phyloP scores from a whole-genome alignment of 257 asterid genomes.

The Solanum gracilifrons region DNA sequence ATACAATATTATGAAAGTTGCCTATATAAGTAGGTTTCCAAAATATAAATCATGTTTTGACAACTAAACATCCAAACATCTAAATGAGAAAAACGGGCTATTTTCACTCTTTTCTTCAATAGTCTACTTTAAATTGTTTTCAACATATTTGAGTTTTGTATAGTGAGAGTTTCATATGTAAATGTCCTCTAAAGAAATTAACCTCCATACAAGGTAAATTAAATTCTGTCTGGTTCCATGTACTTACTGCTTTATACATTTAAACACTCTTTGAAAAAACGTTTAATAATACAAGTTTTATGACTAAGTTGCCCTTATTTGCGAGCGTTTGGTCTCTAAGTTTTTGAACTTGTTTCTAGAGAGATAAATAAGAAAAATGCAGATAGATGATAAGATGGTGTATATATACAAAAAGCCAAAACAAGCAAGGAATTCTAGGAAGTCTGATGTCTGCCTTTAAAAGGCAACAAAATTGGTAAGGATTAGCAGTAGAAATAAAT shows the following conservation, averaged over 20 bases:
- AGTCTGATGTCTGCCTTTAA: background rate
- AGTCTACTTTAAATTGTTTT: background rate
- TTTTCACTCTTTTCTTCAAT: background rate
- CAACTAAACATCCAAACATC: background rate
- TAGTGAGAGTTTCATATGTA: background rate
- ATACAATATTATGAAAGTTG: background rate
- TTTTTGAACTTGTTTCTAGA: background rate
- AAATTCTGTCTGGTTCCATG: background rate
- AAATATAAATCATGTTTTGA: background rate
- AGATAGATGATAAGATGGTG: background rate
- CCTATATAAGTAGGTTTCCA: background rate
- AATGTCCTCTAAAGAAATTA: no score
- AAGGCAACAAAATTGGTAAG: background rate
- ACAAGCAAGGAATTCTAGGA: background rate
- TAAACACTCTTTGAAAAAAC: background rate
- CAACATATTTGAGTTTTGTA: background rate
- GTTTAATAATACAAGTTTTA: background rate
- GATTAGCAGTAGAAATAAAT: background rate
- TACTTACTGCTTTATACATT: background rate
- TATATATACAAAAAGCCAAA: background rate
- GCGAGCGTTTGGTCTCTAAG: background rate
- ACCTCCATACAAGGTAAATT: background rate
- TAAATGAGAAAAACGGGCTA: background rate
- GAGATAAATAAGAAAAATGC: background rate
- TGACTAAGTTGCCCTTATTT: background rate